Evolutionary conservation across 2,329 filamentous ascomycete genomes (phyloP), one percentile per base, ranked within the genome.

Genomic region (Mycosphaerella sp.): DNA sequence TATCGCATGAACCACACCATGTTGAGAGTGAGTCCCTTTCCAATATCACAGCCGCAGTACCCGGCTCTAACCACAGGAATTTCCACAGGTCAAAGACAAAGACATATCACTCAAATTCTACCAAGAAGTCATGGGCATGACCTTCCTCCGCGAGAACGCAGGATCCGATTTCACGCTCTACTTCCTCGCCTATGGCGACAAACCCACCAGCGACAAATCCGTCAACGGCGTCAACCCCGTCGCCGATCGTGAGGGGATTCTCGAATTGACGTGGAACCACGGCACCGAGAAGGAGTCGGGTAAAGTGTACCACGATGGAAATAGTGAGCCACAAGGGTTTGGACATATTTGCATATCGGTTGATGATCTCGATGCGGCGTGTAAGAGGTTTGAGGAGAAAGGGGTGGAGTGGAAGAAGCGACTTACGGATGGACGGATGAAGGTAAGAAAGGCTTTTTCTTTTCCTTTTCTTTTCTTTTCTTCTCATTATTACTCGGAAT

Each of bases 401-500:
- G 81, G 85, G 5, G 86, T 92, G 52, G 84, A 80, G 72, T 98
- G 90, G 89, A 95, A 95, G 83, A 97, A 97, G 83, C 80, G 88
- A 61, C 78, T 97, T 58, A 95, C 89, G 1, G 92, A 97, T 59
- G 92, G 92, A 1, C 51, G 63, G 29, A 95, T 96, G 91, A 38
- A 38, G 34, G 34, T 38, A 38, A 29, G 21, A 21, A 21, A 3
- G 21, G 21, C 21, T 3, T 21, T 21, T 21, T 21, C 3, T 4
- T 21, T 21, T 21, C 21, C 3, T 21, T 21, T 21, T 2, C 2
- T 36, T 8, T 36, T 4, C 2, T 36, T 36, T 8, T 4, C 1
- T 36, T 36, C 2, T 36, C 14, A 17, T 1, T 17, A 1, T 36
- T 10, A 36, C 12, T 36, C 34, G 7, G 26, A 26, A 4, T 6